These are phyloP conservation scores for Lichtheimia corymbifera DNA, from an alignment of 371 early-diverging fungal species.

Conservation along the genomic window DNA sequence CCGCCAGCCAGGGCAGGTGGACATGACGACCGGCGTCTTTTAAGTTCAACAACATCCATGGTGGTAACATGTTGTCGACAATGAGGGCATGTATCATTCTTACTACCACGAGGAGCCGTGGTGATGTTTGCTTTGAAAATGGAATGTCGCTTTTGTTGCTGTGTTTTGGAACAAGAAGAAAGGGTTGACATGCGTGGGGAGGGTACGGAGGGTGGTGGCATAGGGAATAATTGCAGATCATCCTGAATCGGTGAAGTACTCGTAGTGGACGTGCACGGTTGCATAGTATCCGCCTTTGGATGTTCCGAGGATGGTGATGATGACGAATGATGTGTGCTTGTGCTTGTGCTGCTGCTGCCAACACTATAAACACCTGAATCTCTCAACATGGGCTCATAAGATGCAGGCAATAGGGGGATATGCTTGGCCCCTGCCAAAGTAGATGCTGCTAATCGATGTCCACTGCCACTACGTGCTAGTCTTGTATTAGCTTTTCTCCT, in stretches of 20 bases:
- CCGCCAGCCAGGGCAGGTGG: conserved; percentile 32
- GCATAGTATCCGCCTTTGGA: conserved; percentile 29
- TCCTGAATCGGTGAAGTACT: conserved; percentile 5
- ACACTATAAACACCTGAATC: conserved; percentile 48
- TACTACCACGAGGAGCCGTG: neutral
- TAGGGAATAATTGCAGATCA: conserved; percentile 19
- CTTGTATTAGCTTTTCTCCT: no score
- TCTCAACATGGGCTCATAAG: conserved; percentile 12
- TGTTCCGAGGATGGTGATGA: neutral
- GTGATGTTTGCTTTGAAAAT: neutral
- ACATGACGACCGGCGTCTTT: conserved; percentile 24
- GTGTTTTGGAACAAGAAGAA: neutral
- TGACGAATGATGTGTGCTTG: no score
- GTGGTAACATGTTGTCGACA: conserved; percentile 24
- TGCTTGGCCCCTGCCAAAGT: no score
- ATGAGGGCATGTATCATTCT: conserved; percentile 30
- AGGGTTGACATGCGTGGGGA: conserved; percentile 4
- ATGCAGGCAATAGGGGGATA: neutral
- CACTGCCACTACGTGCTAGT: neutral
- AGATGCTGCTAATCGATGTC: neutral
- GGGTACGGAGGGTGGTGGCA: conserved; percentile 23
- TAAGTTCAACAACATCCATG: neutral
- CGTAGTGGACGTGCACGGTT: conserved; percentile 6
- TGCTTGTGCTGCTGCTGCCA: no score
- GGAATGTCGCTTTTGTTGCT: neutral